Conservation (phyloP, 2,329 filamentous ascomycete species). For the Penicillium corylophilum region DNA sequence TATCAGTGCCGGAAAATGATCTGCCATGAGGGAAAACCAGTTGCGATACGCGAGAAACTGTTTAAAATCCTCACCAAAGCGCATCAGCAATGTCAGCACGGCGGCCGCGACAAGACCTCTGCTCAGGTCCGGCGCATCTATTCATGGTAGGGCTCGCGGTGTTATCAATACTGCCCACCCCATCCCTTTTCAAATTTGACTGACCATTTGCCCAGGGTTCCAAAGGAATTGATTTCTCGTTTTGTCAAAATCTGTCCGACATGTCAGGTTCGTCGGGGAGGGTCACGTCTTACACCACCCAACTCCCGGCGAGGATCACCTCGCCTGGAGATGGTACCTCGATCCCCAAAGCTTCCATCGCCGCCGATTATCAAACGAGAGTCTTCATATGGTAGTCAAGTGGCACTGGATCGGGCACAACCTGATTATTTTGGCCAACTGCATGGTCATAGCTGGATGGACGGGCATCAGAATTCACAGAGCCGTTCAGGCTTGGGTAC, state of each 20-base stretch:
- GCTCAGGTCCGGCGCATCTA: conserved; percentile 51
- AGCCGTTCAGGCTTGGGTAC: conserved; percentile 21
- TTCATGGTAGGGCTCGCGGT: conserved; percentile 44
- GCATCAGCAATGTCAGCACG: conserved; percentile 52
- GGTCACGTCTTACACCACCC: conserved; percentile 42
- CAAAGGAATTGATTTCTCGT: conserved; percentile 53
- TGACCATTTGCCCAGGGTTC: conserved; percentile 42
- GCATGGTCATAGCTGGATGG: conserved; percentile 31
- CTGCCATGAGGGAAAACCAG: conserved; percentile 53
- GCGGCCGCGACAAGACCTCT: conserved; percentile 55
- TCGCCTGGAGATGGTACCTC: conserved; percentile 32
- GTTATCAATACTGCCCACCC: not conserved
- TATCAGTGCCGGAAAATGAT: conserved; percentile 44
- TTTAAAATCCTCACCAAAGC: conserved; percentile 53
- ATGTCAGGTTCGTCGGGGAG: conserved; percentile 49
- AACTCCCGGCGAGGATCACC: conserved; percentile 42
- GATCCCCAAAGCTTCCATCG: conserved; percentile 38
- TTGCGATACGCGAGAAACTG: conserved; percentile 52
- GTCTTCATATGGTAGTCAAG: conserved; percentile 32
- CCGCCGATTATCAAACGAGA: conserved; percentile 38
- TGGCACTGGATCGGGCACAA: conserved; percentile 28
- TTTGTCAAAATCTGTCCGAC: conserved; percentile 54
- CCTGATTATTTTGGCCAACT: conserved; percentile 30
- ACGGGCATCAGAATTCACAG: conserved; percentile 26
- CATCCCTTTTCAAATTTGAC: not conserved